phyloP scores from a whole-genome alignment of 257 asterid species.

The Hygrophila difformis region DNA sequence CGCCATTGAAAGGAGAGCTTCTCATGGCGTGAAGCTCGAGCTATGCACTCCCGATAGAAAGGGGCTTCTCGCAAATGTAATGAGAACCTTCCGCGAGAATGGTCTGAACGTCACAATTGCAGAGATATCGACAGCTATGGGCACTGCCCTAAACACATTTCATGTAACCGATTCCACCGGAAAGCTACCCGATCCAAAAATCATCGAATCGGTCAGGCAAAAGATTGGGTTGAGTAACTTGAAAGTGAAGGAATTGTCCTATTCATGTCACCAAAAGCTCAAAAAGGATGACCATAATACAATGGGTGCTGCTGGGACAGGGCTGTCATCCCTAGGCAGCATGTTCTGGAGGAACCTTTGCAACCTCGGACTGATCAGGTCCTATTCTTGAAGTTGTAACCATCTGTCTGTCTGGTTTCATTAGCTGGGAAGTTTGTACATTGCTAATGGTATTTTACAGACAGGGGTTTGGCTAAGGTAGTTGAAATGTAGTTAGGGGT shows the following conservation, averaged over 20 bases:
- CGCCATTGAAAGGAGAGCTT: slow-evolving; percentile 56
- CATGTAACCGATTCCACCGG: slow-evolving; percentile 58
- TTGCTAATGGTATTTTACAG: slow-evolving; percentile 18
- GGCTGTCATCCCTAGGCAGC: slow-evolving; percentile 60
- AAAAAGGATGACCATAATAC: slow-evolving; percentile 27
- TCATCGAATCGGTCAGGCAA: slow-evolving; percentile 43
- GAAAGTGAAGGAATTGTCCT: slow-evolving; percentile 60
- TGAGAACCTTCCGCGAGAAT: slow-evolving; percentile 63
- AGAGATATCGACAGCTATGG: slow-evolving; percentile 53
- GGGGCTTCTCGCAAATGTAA: slow-evolving; percentile 64
- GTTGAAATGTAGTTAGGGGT: slow-evolving; percentile 25
- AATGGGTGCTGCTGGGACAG: slow-evolving; percentile 39
- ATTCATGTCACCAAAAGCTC: slow-evolving; percentile 32
- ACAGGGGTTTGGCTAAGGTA: slow-evolving; percentile 24
- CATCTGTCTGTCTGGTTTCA: slow-evolving; percentile 4
- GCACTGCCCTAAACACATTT: slow-evolving; percentile 41
- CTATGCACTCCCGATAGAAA: slow-evolving; percentile 38
- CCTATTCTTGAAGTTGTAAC: slow-evolving; percentile 26
- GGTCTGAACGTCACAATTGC: slow-evolving; percentile 67
- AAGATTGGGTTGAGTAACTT: slow-evolving; percentile 45
- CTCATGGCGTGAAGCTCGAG: slow-evolving; percentile 73
- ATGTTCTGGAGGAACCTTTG: slow-evolving; percentile 48
- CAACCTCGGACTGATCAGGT: slow-evolving; percentile 56
- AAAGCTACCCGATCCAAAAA: slow-evolving; percentile 40
- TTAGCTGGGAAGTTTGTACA: slow-evolving; percentile 27